Evolutionary conservation across 1,284 basidiomycete species (phyloP), one percentile per base, ranked within the genome.

Genomic region (Fomitopsis betulina): DNA sequence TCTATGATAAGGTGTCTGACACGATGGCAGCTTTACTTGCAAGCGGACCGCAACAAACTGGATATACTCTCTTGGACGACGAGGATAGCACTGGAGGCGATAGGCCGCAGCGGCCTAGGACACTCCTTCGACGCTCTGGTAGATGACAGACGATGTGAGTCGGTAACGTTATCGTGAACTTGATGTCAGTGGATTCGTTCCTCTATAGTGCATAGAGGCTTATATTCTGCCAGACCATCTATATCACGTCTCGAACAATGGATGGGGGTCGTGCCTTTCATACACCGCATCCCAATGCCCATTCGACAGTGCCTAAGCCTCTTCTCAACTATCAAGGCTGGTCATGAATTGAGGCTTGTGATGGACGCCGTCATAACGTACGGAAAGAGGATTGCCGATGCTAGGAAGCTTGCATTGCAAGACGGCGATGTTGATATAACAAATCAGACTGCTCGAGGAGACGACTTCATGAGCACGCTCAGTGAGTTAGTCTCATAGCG

Each of bases 31-130:
- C 32, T 15, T 53, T 50, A 49, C 54, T 42, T 35, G 49, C 25
- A 7, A 35, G 27, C 19, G 62, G 58, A n/a, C 33, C 54, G 2
- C 55, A 57, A n/a, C 62, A 61, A n/a, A 19, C 21, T 70, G 15
- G 64, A 70, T 43, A 47, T 68, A 12, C 58, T 65, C 37, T 53
- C 59, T 19, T 69, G 66, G 65, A 61, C 64, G 49, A 62, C 62
- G 21, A 61, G 65, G n/a, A 58, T 62, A n/a, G 64, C 68, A 15
- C 55, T 70, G 4, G 69, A 70, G 53, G 58, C 63, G 25, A 63
- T 70, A 53, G 68, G 68, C 12, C 67, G 66, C 52, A 66, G 60
- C 17, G 68, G 66, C 1, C 58, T 70, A 8, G 69, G 68, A 7
- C 63, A 70, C 54, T 62, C 67, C n/a, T 70, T 70, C 54, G 54